phyloP scores from a whole-genome alignment of 2,329 filamentous ascomycete species.

The Aspergillus ustus region DNA sequence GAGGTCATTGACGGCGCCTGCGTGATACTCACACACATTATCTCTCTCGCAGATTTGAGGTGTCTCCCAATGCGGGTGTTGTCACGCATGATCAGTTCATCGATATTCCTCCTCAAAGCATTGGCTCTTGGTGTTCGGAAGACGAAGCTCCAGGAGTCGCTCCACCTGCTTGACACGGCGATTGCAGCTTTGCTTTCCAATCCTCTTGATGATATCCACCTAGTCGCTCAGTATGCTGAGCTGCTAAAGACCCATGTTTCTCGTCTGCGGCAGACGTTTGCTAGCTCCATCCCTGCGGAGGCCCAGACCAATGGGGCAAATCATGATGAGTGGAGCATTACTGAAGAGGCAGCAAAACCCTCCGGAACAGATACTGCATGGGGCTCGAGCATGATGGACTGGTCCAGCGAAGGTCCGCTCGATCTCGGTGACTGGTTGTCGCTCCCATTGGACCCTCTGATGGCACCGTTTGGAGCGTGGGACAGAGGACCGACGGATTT shows the following conservation, averaged over 20 bases:
- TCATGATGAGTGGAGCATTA: neutral
- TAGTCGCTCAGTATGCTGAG: slow-evolving; percentile 57
- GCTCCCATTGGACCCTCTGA: slow-evolving; percentile 7
- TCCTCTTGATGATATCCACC: slow-evolving; percentile 50
- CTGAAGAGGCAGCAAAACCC: neutral
- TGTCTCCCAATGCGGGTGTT: slow-evolving; percentile 55
- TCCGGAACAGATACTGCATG: neutral
- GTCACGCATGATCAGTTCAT: slow-evolving; percentile 54
- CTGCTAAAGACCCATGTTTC: slow-evolving; percentile 7
- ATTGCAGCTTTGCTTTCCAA: neutral
- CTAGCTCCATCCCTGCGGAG: neutral
- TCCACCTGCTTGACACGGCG: slow-evolving; percentile 3
- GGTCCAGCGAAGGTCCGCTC: neutral
- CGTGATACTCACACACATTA: slow-evolving; percentile 47
- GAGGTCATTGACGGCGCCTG: slow-evolving; percentile 55
- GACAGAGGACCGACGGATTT: neutral
- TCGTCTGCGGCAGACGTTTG: slow-evolving; percentile 8
- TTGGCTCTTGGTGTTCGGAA: slow-evolving; percentile 42
- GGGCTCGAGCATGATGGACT: neutral
- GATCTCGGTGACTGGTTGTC: slow-evolving; percentile 8
- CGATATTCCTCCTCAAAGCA: slow-evolving; percentile 54
- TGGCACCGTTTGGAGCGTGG: slow-evolving; percentile 3
- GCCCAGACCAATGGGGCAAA: neutral
- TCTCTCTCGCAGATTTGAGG: slow-evolving; percentile 46
- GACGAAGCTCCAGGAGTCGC: slow-evolving; percentile 4